A percentile compares a stretch with the other conserved stretches of the same genome.
phyloP scores from a whole-genome alignment of 176 grass and related monocot species.

The Areca catechu region DNA sequence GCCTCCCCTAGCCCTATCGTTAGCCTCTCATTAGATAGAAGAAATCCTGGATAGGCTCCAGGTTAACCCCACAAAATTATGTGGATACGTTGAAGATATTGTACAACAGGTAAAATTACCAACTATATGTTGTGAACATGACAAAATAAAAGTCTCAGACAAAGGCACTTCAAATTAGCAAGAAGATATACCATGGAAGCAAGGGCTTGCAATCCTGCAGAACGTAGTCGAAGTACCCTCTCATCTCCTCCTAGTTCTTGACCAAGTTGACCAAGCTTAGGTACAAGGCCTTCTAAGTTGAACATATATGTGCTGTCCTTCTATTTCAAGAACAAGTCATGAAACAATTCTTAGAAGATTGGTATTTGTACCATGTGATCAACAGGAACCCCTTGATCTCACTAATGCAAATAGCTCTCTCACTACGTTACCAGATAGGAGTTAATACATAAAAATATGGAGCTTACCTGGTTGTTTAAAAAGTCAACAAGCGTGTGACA shows the following conservation, averaged over 20 bases:
- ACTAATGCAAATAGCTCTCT: too few species aligned
- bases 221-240: slow-evolving; percentile 53
- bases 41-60: too few species aligned
- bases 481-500: slow-evolving; percentile 83
- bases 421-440: too few species aligned
- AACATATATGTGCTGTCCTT: slow-evolving; percentile 93
- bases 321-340: slow-evolving; percentile 37
- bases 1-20: too few species aligned
- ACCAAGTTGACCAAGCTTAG: slow-evolving; percentile 86
- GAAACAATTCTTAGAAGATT: neutral
- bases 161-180: slow-evolving; percentile 10
- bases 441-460: too few species aligned
- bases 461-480: slow-evolving; percentile 65
- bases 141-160: too few species aligned
- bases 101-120: too few species aligned
- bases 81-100: too few species aligned
- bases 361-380: neutral
- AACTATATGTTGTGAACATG: too few species aligned
- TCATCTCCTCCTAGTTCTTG: slow-evolving; percentile 64
- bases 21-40: too few species aligned
- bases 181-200: slow-evolving; percentile 72
- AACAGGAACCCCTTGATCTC: neutral
- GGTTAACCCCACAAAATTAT: too few species aligned
- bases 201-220: slow-evolving; percentile 71
- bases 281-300: slow-evolving; percentile 80